These are phyloP conservation scores for Cornus florida DNA, from an alignment of 148 eudicot species.

Conservation along the genomic window DNA sequence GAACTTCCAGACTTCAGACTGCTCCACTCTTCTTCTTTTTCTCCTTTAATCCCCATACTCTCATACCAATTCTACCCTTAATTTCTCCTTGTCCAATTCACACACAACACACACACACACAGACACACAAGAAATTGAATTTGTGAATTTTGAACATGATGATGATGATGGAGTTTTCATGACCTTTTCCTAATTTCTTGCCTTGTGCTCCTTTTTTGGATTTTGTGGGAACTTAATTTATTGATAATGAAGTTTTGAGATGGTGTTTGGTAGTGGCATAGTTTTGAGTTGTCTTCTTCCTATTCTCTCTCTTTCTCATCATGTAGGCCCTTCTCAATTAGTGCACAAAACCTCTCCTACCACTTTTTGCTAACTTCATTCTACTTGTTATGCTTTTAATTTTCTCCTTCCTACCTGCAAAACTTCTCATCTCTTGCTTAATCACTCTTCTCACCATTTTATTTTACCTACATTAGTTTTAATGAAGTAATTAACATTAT, in stretches of 20 bases:
- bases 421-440: not conserved
- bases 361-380: conserved; percentile 38
- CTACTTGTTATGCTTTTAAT: conserved; percentile 36
- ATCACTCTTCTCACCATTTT: too few relatives aligned
- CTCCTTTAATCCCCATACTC: too few relatives aligned
- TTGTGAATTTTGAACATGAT: not conserved
- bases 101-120: not conserved
- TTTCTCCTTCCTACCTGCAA: conserved; percentile 31
- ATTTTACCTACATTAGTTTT: not conserved
- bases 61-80: conserved; percentile 6
- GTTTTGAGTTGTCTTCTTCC: conserved; percentile 3
- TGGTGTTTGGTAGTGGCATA: conserved; percentile 2
- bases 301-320: conserved; percentile 8
- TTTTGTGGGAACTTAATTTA: not conserved
- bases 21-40: conserved; percentile 2
- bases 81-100: not conserved
- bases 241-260: conserved; percentile 1
- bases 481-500: not conserved
- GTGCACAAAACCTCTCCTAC: conserved; percentile 13
- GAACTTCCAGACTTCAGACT: conserved; percentile 18
- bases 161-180: conserved; percentile 3
- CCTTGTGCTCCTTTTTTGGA: not conserved
- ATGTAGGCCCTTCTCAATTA: conserved; percentile 23
- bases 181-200: not conserved
- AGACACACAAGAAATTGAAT: not conserved